These are phyloP conservation scores for Podaxis sp. DNA, from an alignment of 768 basidiomycete species.

Conservation along the genomic window DNA sequence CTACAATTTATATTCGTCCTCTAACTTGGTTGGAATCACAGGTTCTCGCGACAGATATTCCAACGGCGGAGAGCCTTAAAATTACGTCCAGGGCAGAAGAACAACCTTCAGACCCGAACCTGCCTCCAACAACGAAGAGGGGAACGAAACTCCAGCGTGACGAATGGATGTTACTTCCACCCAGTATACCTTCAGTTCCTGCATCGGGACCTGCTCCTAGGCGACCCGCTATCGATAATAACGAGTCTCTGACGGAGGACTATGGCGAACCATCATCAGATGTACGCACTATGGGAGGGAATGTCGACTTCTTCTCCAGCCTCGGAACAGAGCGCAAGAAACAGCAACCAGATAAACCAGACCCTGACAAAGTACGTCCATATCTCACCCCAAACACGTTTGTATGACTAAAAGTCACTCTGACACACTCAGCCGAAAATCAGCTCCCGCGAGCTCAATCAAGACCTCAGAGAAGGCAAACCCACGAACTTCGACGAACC, in stretches of 20 bases:
- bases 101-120: slow-evolving; percentile 41
- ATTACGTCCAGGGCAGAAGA: slow-evolving; percentile 60
- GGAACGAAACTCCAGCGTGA: slow-evolving; percentile 65
- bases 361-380: slow-evolving; percentile 67
- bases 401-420: slow-evolving; percentile 5
- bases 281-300: slow-evolving; percentile 50
- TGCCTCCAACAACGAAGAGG: slow-evolving; percentile 47
- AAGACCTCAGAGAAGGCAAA: slow-evolving; percentile 48
- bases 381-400: background rate
- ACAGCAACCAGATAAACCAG: slow-evolving; percentile 62
- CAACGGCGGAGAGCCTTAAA: slow-evolving; percentile 70
- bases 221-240: slow-evolving; percentile 25
- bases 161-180: slow-evolving; percentile 83
- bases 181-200: slow-evolving; percentile 30
- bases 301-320: slow-evolving; percentile 86
- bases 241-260: slow-evolving; percentile 63
- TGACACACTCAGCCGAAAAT: slow-evolving; percentile 49
- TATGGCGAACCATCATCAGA: slow-evolving; percentile 54
- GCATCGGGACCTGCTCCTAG: slow-evolving; percentile 22
- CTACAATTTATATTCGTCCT: slow-evolving; percentile 3
- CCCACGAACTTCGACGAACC: slow-evolving; percentile 38
- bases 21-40: slow-evolving; percentile 24
- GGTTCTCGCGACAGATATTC: slow-evolving; percentile 73
- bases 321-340: slow-evolving; percentile 77
- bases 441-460: slow-evolving; percentile 64